Base-by-base conservation (phyloP, 805 yeast species). In the Lachancea mirantina region DNA sequence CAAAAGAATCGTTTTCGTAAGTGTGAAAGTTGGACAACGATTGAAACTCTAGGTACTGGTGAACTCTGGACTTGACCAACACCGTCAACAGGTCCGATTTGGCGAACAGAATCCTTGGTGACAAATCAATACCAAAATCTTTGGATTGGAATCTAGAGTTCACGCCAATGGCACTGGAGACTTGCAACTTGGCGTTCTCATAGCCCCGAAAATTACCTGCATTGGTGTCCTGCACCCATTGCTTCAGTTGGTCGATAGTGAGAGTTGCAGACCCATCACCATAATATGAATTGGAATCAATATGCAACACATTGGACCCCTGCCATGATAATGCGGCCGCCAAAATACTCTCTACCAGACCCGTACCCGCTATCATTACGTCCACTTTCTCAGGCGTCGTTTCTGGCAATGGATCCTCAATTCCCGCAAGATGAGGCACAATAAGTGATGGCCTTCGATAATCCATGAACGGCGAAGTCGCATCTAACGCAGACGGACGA, bases 281-380 rank as follows among this genome's bases (percentile, higher is more conserved):
- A 50, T 92, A 92, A 54, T 84, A 79, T 18, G 75, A 69, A 51
- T 87, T 81, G 26, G 76, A 66, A 56, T 92, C 98, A 19, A 92
- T 75, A 52, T 92, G 98, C 26, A 92, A 64, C 6, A 92, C 96
- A 43, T 72, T 76, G n/a, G 92, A 76, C n/a, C 98, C 98, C 48
- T 85, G 95, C 97, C 98, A 92, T 8, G 96, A 81, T 28, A 92
- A 67, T 0, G 96, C 89, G 8, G 96, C 95, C 0, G 97, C 96
- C 30, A 87, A 60, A 8, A 92, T 77, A 45, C 85, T 75, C 56
- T 92, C 95, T 2, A 78, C 79, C 25, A 92, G 66, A 3, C 97
- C 97, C 0, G 98, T 89, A 22, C 98, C 98, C 42, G 82, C 75
- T 35, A 92, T 82, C 19, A 92, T 67, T 9, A 92, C 95, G 52